Base-by-base conservation (phyloP, 2,329 filamentous ascomycete genomes). In the Allantophomopsis cytisporea region DNA sequence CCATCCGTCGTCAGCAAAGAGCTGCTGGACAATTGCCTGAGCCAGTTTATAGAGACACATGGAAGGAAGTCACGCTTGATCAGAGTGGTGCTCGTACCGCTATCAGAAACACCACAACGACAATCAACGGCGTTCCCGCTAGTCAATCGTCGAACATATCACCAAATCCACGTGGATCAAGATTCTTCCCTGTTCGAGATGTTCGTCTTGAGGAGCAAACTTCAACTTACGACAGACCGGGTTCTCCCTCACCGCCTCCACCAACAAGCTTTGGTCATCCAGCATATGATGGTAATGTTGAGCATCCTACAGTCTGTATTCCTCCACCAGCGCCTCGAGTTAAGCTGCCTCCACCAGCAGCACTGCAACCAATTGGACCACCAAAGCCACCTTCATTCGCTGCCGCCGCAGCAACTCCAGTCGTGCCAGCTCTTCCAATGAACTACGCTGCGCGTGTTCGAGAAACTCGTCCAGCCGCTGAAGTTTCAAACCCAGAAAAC, bases 271-370 rank as follows among this genome's bases (percentile, higher is more conserved):
- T 73, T 44, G 76, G 71, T 8, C 83, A 88, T 50, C 83, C 83
- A 5, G 83, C 71, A 2, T 84, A 83, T 47, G 75, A 79, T 47
- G 79, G 81, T 21, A 73, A 84, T 49, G 64, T 62, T 1, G 61
- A 62, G 28, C 75, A 71, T 42, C 83, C 83, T 3, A 71, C 79
- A 41, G 82, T 88, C 7, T 76, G 73, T 30, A 61, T 88, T 7
- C 83, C 83, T 0, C 73, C 66, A 31, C 75, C 77, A 7, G 70
- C 80, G 40, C 84, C 85, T 23, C 72, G 86, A 18, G 88, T 96
- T 11, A 86, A 80, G 54, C 69, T 96, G 4, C 88, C 85, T 3
- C 85, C 83, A 7, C 54, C 63, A 17, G 61, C 64, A 14, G 56
- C 60, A 37, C 53, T 63, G 16, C 53, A 57, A 41, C 55, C 63